A percentile compares a stretch with the other conserved stretches of the same genome.
Conservation (phyloP, 2,329 filamentous ascomycete genomes). For the Microcyclospora pomicola region DNA sequence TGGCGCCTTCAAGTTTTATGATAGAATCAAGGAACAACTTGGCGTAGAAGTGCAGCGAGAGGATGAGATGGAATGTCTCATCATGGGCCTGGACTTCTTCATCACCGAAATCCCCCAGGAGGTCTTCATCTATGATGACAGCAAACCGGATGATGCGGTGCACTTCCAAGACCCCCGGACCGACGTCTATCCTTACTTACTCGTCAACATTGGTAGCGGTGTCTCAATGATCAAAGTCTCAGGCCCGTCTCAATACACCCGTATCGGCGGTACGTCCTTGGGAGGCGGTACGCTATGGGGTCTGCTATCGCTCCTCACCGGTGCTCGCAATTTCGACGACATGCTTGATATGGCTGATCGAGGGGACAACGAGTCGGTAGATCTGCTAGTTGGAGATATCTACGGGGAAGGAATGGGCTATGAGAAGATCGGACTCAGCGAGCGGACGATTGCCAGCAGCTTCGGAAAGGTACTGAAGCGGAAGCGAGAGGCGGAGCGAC, state of each 20-base stretch:
- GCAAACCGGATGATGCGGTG: constrained; percentile 56
- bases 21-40: constrained; percentile 69
- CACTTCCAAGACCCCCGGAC: constrained; percentile 63
- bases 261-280: constrained; percentile 86
- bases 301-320: constrained; percentile 76
- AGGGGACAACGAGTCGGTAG: constrained; percentile 84
- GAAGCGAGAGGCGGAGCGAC: constrained; percentile 69
- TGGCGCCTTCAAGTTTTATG: constrained; percentile 93
- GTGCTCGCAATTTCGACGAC: constrained; percentile 90
- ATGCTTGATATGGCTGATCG: constrained; percentile 86
- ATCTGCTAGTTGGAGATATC: constrained; percentile 95
- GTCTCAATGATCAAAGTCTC: constrained; percentile 97
- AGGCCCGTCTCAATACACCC: constrained; percentile 70
- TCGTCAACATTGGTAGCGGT: constrained; percentile 96
- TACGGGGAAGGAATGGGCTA: constrained; percentile 96
- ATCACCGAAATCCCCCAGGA: constrained; percentile 95
- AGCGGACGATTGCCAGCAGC: constrained; percentile 85
- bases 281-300: constrained; percentile 98
- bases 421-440: constrained; percentile 89
- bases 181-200: constrained; percentile 90
- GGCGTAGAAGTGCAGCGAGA: constrained; percentile 81
- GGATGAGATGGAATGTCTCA: constrained; percentile 98
- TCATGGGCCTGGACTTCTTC: constrained; percentile 90
- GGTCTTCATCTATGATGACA: constrained; percentile 91
- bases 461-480: constrained; percentile 95